Evolutionary conservation across 495 filamentous ascomycete species (phyloP), one percentile per base, ranked within the genome.

Genomic region (Friedmanniomyces simplex): DNA sequence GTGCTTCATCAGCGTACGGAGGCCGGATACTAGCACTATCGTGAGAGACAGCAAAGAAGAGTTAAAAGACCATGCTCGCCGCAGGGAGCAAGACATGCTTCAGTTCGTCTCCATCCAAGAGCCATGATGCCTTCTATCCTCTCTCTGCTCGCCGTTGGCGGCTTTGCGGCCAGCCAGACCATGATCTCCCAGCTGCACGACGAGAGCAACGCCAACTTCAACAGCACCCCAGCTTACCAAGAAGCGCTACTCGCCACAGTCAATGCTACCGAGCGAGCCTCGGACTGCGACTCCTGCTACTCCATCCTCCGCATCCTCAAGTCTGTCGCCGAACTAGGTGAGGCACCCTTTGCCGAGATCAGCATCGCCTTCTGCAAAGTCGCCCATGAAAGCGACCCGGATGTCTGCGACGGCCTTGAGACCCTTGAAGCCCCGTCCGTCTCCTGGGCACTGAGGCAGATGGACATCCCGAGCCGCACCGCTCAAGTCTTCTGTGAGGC

Each of bases 401-500:
- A 47, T 47, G 43, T 47, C 20, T 47, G 43, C 43, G 43, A n/a
- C 20, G 43, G 43, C 43, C 21, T 47, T 6, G 11, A 47, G 20
- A 48, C 67, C 18, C 69, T 71, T 0, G 77, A 81, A 66, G 75
- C 72, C 0, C 75, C 78, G 0, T 74, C 77, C 24, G 62, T 80
- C 21, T 72, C 77, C 26, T 70, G 77, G 46, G 66, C 68, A 34
- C 65, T 82, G 2, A 68, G 72, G 26, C 64, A 71, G 11, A 69
- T 82, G 60, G 56, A 61, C 1, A 63, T 79, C 34, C 72, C 70
- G 25, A 76, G 77, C 0, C 68, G 69, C 53, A 76, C 78, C 12
- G 72, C 78, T 37, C 64, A 73, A 41, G 68, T 78, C 4, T 69
- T 78, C 20, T 82, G 77, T 51, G 66, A 68, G 7, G 73, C 71